These are phyloP conservation scores for Poterioochromonas sp. DNA, from an alignment of 352 stramenopile species.

Conservation along the genomic window DNA sequence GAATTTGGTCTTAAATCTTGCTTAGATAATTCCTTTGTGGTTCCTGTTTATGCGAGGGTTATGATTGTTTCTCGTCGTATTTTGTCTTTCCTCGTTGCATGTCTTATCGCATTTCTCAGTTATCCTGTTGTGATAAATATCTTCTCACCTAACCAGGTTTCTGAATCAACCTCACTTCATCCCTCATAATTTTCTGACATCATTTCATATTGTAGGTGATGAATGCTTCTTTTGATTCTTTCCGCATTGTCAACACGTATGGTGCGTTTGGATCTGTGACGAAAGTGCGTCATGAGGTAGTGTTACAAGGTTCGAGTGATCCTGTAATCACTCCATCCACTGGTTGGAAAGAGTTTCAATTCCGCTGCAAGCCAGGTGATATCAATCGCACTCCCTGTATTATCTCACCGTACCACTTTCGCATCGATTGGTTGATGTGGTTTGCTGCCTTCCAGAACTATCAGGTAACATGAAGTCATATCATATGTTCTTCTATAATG, in stretches of 20 bases:
- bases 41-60: no score
- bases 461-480: no score
- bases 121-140: conserved; percentile 54
- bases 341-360: conserved; percentile 44
- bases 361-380: conserved; percentile 57
- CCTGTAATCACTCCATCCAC: conserved; percentile 16
- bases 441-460: conserved; percentile 44
- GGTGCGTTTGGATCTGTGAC: conserved; percentile 55
- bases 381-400: conserved; percentile 46
- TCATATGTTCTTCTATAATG: no score
- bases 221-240: conserved; percentile 56
- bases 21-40: conserved; percentile 18
- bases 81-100: conserved; percentile 38
- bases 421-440: conserved; percentile 53
- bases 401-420: conserved; percentile 56
- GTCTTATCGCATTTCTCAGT: conserved; percentile 49
- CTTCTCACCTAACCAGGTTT: conserved; percentile 48
- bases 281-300: conserved; percentile 49
- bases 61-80: not conserved
- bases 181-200: no score
- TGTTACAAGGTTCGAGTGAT: conserved; percentile 35
- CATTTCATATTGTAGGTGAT: no score
- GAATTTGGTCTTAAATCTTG: not conserved
- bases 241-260: conserved; percentile 56
- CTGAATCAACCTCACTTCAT: no score